Percentiles rank a stretch among this genome's conserved stretches.
Conservation (phyloP, 805 yeast species). For the Pichia membranifaciens region DNA sequence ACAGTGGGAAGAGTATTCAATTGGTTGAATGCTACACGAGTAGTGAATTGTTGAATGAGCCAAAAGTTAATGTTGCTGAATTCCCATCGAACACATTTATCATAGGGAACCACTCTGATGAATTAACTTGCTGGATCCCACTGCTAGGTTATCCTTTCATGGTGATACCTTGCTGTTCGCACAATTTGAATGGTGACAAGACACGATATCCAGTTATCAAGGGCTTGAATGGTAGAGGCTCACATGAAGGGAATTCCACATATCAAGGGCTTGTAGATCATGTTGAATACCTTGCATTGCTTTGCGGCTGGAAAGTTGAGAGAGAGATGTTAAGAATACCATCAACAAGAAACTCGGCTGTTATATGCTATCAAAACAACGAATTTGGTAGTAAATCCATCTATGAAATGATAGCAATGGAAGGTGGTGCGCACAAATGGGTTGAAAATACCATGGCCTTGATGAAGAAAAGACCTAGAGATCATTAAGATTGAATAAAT, state of each 20-base stretch:
- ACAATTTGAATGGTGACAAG: slow-evolving; percentile 72
- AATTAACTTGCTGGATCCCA: slow-evolving; percentile 93
- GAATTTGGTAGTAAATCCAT: slow-evolving; percentile 32
- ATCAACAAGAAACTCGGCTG: slow-evolving; percentile 87
- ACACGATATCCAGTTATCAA: slow-evolving; percentile 53
- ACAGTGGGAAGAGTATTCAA: slow-evolving; percentile 30
- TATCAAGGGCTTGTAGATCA: slow-evolving; percentile 86
- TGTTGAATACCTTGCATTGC: slow-evolving; percentile 59
- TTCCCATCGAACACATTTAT: slow-evolving; percentile 69
- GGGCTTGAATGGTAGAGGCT: slow-evolving; percentile 9
- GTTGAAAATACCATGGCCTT: slow-evolving; percentile 71
- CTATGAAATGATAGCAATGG: slow-evolving; percentile 58
- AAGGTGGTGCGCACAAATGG: slow-evolving; percentile 93
- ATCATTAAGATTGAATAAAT: slow-evolving; percentile 36
- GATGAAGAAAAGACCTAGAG: slow-evolving; percentile 64
- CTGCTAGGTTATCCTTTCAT: slow-evolving; percentile 78
- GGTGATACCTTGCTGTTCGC: slow-evolving; percentile 95
- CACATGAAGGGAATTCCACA: slow-evolving; percentile 42
- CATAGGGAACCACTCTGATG: slow-evolving; percentile 94
- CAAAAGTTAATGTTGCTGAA: slow-evolving; percentile 54
- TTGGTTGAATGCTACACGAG: slow-evolving; percentile 53
- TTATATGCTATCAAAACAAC: slow-evolving; percentile 54
- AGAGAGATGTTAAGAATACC: slow-evolving; percentile 89
- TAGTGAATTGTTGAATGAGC: slow-evolving; percentile 44
- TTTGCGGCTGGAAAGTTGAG: slow-evolving; percentile 79